Evolutionary conservation across 495 filamentous ascomycete species (phyloP).

Genomic region (Aspergillus baeticus): DNA sequence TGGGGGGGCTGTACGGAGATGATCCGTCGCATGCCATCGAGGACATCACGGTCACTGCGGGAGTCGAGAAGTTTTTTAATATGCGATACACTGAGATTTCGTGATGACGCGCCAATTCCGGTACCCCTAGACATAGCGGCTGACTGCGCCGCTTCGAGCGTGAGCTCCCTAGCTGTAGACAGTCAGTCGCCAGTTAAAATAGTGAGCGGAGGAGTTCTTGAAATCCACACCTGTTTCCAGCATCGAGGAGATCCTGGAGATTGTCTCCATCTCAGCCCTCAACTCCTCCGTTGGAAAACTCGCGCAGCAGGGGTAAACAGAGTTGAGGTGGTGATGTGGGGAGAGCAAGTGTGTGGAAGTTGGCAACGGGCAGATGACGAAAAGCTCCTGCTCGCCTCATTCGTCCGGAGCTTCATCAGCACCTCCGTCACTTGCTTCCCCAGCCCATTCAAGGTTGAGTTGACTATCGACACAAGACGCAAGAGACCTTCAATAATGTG

Average conservation of each 20-base stretch:
- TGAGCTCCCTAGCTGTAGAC: slow-evolving; percentile 82
- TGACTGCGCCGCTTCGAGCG: slow-evolving; percentile 89
- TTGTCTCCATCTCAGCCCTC: slow-evolving; percentile 77
- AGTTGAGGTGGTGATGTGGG: slow-evolving; percentile 15
- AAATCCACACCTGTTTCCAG: slow-evolving; percentile 77
- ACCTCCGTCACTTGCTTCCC: background rate
- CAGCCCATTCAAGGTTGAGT: background rate
- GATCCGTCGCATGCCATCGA: slow-evolving; percentile 88
- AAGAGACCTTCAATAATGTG: background rate
- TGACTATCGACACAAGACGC: background rate
- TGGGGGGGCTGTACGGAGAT: slow-evolving; percentile 66
- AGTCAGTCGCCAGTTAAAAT: slow-evolving; percentile 15
- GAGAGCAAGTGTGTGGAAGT: slow-evolving; percentile 17
- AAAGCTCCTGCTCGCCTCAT: slow-evolving; percentile 2
- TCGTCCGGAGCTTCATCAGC: slow-evolving; percentile 5
- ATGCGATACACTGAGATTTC: slow-evolving; percentile 54
- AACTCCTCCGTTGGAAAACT: slow-evolving; percentile 20
- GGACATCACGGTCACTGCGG: slow-evolving; percentile 86
- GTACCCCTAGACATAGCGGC: slow-evolving; percentile 52
- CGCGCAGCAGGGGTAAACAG: slow-evolving; percentile 9
- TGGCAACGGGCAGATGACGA: slow-evolving; percentile 16
- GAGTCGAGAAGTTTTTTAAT: slow-evolving; percentile 94
- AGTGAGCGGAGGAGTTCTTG: background rate
- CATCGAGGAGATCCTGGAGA: slow-evolving; percentile 86
- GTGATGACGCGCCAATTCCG: slow-evolving; percentile 40